Evolutionary conservation across 352 stramenopile species (phyloP), one percentile per base, ranked within the genome.

Genomic region (Phytophthora syringae): DNA sequence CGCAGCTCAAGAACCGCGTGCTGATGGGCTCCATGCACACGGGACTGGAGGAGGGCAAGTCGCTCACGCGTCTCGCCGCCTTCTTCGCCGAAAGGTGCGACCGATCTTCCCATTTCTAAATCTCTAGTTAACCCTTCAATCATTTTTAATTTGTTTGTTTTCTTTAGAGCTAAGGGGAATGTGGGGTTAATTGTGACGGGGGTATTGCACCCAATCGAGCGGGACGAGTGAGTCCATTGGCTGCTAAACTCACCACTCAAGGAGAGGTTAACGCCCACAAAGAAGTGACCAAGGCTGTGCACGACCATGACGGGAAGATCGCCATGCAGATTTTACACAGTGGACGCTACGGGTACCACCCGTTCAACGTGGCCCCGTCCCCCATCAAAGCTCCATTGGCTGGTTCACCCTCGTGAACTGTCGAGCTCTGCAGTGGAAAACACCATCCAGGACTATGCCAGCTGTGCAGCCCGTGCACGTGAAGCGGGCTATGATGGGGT

Each of bases 401-500:
- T 93, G 86, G 67, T 98, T 98, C 70, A 89, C 82, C 1, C 96
- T 97, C 77, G 84, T 40, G 96, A 82, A 55, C 61, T 99, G 10
- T 92, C 80, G 2, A 78, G 64, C 24, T 74, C 65, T 4, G 93
- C 92, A n/a, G 83, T 99, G 7, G 53, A 97, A 50, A 52, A 60
- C 5, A 99, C 97, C 2, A 97, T 99, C 55, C 73, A 86, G 36
- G 97, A 99, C 72, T 99, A 98, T 77, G 94, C 91, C 9, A 80
- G 85, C 54, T 96, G 83, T 63, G 91, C 92, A 0, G 81, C 81
- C 22, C 82, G 98, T 22, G 91, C 85, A 7, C 62, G 70, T 42
- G 80, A 97, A 68, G 96, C 94, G 9, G 97, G 97, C 18, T 99
- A 99, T 74, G 97, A 99, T 65, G 97, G 97, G 20, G 97, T 99